Evolutionary conservation across 2,329 filamentous ascomycete genomes (phyloP).

Genomic region (Meredithiella fracta): DNA sequence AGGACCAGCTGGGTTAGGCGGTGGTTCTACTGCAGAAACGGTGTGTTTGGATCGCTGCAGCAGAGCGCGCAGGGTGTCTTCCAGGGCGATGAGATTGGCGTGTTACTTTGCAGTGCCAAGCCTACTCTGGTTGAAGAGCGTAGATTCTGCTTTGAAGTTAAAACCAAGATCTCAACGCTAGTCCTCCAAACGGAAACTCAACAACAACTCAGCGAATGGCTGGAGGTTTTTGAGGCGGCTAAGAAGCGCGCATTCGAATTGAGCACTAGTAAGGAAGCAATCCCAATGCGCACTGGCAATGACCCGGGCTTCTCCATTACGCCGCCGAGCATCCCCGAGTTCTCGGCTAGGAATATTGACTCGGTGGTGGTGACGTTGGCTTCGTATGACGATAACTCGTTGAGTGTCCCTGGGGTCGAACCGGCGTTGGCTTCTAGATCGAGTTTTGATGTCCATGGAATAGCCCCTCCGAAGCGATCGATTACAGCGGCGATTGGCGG

Average conservation of each 20-base stretch:
- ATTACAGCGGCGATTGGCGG: slow-evolving; percentile 32
- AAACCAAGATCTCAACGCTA: slow-evolving; percentile 86
- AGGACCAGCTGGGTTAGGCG: slow-evolving; percentile 77
- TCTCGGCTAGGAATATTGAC: slow-evolving; percentile 64
- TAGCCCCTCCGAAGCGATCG: slow-evolving; percentile 33
- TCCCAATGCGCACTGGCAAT: slow-evolving; percentile 30
- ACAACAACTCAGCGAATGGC: slow-evolving; percentile 81
- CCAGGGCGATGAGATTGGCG: slow-evolving; percentile 90
- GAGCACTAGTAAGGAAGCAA: slow-evolving; percentile 37
- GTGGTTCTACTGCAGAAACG: slow-evolving; percentile 93
- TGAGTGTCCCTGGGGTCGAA: slow-evolving; percentile 24
- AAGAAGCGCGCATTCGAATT: slow-evolving; percentile 83
- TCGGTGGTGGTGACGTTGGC: slow-evolving; percentile 33
- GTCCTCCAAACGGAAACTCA: slow-evolving; percentile 89
- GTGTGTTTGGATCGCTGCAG: slow-evolving; percentile 88
- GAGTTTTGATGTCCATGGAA: slow-evolving; percentile 52
- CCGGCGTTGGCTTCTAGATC: slow-evolving; percentile 34
- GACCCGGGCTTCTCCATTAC: slow-evolving; percentile 85
- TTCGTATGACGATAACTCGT: slow-evolving; percentile 25
- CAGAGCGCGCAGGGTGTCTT: slow-evolving; percentile 75
- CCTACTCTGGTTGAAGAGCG: slow-evolving; percentile 85
- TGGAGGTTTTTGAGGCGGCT: slow-evolving; percentile 80
- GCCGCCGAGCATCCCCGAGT: slow-evolving; percentile 73
- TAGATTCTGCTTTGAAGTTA: slow-evolving; percentile 94
- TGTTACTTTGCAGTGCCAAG: slow-evolving; percentile 81